Conservation (phyloP, 768 basidiomycete species). For the Tulasnella sp. region DNA sequence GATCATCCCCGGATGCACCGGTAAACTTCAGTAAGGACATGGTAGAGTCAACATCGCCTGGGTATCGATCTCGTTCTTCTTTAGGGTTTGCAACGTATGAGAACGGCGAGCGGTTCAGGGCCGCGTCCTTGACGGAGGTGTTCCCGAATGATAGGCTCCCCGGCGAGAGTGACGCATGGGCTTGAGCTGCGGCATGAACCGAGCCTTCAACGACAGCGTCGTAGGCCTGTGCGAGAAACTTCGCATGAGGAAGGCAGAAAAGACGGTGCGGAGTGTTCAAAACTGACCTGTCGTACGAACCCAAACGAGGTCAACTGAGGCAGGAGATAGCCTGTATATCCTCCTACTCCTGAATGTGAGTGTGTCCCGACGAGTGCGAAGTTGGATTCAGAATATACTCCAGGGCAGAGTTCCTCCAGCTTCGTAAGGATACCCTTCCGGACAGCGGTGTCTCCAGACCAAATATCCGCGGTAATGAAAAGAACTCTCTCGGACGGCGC, state of each 20-base stretch:
- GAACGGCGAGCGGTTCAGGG: slow-evolving; percentile 63
- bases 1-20: slow-evolving; percentile 43
- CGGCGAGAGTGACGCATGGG: slow-evolving; percentile 49
- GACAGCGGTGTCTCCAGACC: slow-evolving; percentile 70
- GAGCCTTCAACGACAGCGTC: slow-evolving; percentile 50
- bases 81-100: slow-evolving; percentile 69
- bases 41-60: slow-evolving; percentile 65
- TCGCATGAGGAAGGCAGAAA: neutral
- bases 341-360: slow-evolving; percentile 63
- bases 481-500: slow-evolving; percentile 50
- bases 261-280: neutral
- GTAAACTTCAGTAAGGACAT: slow-evolving; percentile 59
- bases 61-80: slow-evolving; percentile 54
- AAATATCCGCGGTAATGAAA: slow-evolving; percentile 75
- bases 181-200: slow-evolving; percentile 55
- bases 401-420: slow-evolving; percentile 47
- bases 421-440: slow-evolving; percentile 55
- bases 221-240: slow-evolving; percentile 37
- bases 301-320: slow-evolving; percentile 67
- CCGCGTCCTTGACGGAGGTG: slow-evolving; percentile 48
- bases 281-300: slow-evolving; percentile 39
- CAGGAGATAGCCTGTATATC: slow-evolving; percentile 67
- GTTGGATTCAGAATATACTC: slow-evolving; percentile 57
- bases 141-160: slow-evolving; percentile 58
- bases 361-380: slow-evolving; percentile 69